Evolutionary conservation across 2,329 filamentous ascomycete species (phyloP).

Genomic region (Clathrospora elynae): DNA sequence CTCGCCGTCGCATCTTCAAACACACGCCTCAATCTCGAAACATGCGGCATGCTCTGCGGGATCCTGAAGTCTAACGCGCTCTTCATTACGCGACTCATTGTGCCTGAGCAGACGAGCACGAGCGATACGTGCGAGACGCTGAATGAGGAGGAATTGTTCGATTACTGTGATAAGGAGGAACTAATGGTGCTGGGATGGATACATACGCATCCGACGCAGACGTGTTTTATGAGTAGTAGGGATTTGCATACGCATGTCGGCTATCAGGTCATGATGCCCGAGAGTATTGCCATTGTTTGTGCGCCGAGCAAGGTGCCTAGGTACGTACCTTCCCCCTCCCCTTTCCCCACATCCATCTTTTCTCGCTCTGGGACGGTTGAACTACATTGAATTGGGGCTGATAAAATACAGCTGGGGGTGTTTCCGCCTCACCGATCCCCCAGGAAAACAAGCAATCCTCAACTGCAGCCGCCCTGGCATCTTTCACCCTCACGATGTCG

Average conservation of each 20-base stretch:
- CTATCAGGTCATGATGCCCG: conserved; percentile 94
- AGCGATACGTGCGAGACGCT: conserved; percentile 94
- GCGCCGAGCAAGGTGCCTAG: conserved; percentile 79
- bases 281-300: conserved; percentile 96
- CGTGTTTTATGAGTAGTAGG: conserved; percentile 94
- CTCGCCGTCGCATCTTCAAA: conserved; percentile 75
- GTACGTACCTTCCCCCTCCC: conserved; percentile 58
- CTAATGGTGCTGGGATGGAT: conserved; percentile 94
- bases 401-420: conserved; percentile 73
- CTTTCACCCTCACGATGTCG: conserved; percentile 77
- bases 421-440: conserved; percentile 91
- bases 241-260: conserved; percentile 93
- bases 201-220: conserved; percentile 94
- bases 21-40: conserved; percentile 82
- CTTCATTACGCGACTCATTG: conserved; percentile 85
- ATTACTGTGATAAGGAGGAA: conserved; percentile 84
- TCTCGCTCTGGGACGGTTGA: not conserved
- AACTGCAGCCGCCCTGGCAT: conserved; percentile 76
- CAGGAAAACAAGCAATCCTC: conserved; percentile 83
- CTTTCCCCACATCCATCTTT: not conserved
- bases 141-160: conserved; percentile 82
- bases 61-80: conserved; percentile 90
- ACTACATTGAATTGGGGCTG: conserved; percentile 1
- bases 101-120: conserved; percentile 88
- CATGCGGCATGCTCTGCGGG: conserved; percentile 92